Conservation (phyloP, 768 basidiomycete species). For the Auricularia heimuer region DNA sequence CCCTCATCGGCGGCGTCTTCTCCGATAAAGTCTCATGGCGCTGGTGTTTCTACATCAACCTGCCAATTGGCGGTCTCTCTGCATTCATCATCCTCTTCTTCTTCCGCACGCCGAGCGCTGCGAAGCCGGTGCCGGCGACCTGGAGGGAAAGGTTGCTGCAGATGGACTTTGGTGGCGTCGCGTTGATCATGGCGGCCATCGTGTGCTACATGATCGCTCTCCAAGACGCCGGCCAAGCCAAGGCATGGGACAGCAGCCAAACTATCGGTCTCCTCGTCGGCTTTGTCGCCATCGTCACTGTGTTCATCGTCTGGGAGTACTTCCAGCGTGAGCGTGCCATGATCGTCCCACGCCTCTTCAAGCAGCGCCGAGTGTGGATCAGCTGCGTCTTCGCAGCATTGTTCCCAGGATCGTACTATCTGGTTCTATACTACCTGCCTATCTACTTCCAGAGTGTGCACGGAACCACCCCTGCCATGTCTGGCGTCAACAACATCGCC, state of each 20-base stretch:
- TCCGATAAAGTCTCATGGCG: slow-evolving; percentile 35
- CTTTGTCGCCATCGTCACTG: slow-evolving; percentile 23
- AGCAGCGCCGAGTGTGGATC: slow-evolving; percentile 24
- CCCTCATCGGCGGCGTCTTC: slow-evolving; percentile 37
- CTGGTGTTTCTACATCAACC: slow-evolving; percentile 38
- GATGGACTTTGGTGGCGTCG: slow-evolving; percentile 25
- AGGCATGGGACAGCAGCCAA: slow-evolving; percentile 16
- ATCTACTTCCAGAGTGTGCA: slow-evolving; percentile 31
- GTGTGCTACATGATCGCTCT: slow-evolving; percentile 1
- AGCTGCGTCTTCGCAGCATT: slow-evolving; percentile 28
- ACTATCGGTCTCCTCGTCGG: slow-evolving; percentile 22
- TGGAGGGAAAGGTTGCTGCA: slow-evolving; percentile 20
- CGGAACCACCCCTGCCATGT: slow-evolving; percentile 22
- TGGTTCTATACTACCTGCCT: slow-evolving; percentile 28
- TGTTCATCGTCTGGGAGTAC: slow-evolving; percentile 27
- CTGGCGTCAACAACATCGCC: slow-evolving; percentile 28
- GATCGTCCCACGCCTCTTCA: slow-evolving; percentile 23
- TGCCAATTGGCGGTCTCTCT: slow-evolving; percentile 20
- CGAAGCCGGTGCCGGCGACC: slow-evolving; percentile 18
- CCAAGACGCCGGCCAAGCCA: background rate
- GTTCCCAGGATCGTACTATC: slow-evolving; percentile 29
- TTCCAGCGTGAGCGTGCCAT: slow-evolving; percentile 21
- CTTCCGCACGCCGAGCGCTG: slow-evolving; percentile 24
- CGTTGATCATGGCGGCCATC: slow-evolving; percentile 14
- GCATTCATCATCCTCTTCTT: slow-evolving; percentile 17